Evolutionary conservation across 2,329 filamentous ascomycete species (phyloP), one percentile per base, ranked within the genome.

Genomic region (Leptographium wingfieldii): DNA sequence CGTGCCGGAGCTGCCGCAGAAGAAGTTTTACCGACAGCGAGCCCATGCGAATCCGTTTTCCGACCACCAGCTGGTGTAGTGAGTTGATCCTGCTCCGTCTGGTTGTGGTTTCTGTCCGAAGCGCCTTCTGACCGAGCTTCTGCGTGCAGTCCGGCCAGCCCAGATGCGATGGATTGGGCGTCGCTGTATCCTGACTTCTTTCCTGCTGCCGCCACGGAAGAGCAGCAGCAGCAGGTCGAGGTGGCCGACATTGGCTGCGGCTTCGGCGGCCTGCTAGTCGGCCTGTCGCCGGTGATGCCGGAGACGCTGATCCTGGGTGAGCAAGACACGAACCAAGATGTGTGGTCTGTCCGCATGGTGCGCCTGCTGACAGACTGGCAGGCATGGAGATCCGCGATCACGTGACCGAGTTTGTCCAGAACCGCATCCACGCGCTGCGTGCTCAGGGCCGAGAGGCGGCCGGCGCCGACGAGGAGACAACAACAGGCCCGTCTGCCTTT

Each of bases 11-110:
- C 75, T 96, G 67, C 94, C 94, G 11, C 87, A 90, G 74, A 99
- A 99, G 79, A 92, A 88, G 76, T 96, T 94, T 76, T 99, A 96
- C 73, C 84, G 94, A 60, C 94, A 99, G 74, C 83, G 94, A 72
- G 94, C 94, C 46, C 94, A 99, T 75, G 94, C 94, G 64, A 99
- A 99, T 76, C 92, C 92, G 7, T 99, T 99, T 75, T 96, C 92
- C 3, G 94, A 99, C 69, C 94, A 99, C 76, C 78, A 83, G 61
- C 78, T 99, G 70, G 80, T 81, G 68, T 99, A 99, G 94, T 72
- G 7, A 29, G 57, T 59, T 22, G 43, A 7, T 46, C 14, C 19
- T 19, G 16, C 5, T 14, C 38, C 38, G 10, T 22, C 22, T 22
- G 10, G 16, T 2, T n/a, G 19, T 10, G 19, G 16, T 19, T 43